These are phyloP conservation scores for Rhizopogon rudus DNA, from an alignment of 768 basidiomycete genomes.

Conservation along the genomic window DNA sequence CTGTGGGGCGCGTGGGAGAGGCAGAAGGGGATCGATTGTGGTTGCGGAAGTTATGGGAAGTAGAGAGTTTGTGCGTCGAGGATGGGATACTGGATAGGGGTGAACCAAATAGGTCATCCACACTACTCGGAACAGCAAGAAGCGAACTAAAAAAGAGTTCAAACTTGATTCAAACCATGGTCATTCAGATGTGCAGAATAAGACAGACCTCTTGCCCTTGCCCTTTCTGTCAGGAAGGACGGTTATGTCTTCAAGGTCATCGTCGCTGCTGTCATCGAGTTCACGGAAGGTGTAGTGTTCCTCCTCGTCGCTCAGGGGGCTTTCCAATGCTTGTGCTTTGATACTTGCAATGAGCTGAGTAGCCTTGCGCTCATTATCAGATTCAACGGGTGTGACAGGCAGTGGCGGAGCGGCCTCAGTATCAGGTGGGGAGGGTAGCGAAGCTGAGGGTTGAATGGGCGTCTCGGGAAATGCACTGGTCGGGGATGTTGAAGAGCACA, in stretches of 20 bases:
- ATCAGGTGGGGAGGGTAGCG: constrained; percentile 20
- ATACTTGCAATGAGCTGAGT: constrained; percentile 59
- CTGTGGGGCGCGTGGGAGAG: constrained; percentile 2
- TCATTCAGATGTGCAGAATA: neutral
- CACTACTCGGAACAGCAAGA: neutral
- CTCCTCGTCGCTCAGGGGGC: constrained; percentile 40
- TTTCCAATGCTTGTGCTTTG: constrained; percentile 52
- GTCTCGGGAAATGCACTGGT: constrained; percentile 10
- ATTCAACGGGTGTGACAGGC: constrained; percentile 26
- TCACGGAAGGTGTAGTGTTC: constrained; percentile 32
- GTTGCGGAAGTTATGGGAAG: neutral
- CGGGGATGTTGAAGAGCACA: constrained; percentile 2
- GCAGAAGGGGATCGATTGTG: neutral
- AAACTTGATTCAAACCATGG: neutral
- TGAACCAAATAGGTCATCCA: constrained; percentile 13
- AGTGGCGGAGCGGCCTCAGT: constrained; percentile 14
- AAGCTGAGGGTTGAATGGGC: constrained; percentile 7
- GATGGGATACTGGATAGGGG: constrained; percentile 19
- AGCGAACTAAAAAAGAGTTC: constrained; percentile 6
- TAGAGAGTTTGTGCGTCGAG: neutral
- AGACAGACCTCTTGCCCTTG: constrained; percentile 8
- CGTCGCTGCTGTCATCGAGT: constrained; percentile 50
- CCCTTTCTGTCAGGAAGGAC: constrained; percentile 10
- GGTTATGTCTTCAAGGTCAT: constrained; percentile 24
- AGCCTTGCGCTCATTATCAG: constrained; percentile 39